Evolutionary conservation across 2,329 filamentous ascomycete genomes (phyloP).

Genomic region (Diaporthe longicolla): DNA sequence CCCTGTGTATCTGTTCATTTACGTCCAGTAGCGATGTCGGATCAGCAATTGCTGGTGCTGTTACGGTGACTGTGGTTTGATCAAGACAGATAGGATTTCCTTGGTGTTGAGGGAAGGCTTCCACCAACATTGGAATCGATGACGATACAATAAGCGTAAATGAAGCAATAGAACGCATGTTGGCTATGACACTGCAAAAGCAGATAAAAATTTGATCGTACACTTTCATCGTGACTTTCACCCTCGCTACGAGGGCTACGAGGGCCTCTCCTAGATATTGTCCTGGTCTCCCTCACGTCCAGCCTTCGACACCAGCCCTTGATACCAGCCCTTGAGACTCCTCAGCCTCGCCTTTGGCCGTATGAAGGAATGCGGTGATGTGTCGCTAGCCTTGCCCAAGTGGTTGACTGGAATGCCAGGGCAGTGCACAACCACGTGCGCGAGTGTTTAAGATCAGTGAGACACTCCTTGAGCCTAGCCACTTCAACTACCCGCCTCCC

Average conservation of each 20-base stretch:
- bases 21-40: constrained; percentile 6
- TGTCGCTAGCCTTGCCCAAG: constrained; percentile 38
- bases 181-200: constrained; percentile 1
- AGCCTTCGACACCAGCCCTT: constrained; percentile 26
- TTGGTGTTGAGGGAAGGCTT: constrained; percentile 33
- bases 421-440: constrained; percentile 21
- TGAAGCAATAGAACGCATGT: constrained; percentile 28
- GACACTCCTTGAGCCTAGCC: constrained; percentile 25
- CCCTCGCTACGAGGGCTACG: constrained; percentile 1
- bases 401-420: constrained; percentile 31
- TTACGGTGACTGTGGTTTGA: constrained; percentile 33
- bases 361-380: constrained; percentile 31
- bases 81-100: constrained; percentile 18
- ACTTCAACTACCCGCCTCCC: constrained; percentile 23
- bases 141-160: constrained; percentile 22
- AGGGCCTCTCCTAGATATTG: constrained; percentile 7
- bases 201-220: neutral
- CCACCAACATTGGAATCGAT: constrained; percentile 22
- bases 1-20: neutral
- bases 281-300: constrained; percentile 23
- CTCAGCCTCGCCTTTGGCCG: constrained; percentile 35
- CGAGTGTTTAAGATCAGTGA: constrained; percentile 22
- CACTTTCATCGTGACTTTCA: neutral
- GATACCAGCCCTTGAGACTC: constrained; percentile 28
- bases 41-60: constrained; percentile 2